Evolutionary conservation across 2,329 filamentous ascomycete genomes (phyloP), one percentile per base, ranked within the genome.

Genomic region (Chalara sp.): DNA sequence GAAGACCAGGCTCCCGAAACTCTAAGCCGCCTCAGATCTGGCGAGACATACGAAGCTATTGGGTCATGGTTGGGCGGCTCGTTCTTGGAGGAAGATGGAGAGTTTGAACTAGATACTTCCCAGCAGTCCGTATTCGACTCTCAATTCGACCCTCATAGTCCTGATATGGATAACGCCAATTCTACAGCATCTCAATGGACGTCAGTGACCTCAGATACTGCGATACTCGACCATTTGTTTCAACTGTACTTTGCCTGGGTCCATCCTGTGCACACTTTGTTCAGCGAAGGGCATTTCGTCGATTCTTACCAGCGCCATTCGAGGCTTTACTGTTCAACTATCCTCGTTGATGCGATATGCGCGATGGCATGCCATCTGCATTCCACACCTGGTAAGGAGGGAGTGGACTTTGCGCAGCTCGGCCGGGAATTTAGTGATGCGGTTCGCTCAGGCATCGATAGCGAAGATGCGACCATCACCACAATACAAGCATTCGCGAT

Each of bases 201-300:
- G 7, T 46, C 48, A 11, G 63, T 67, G 28, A 63, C 58, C 2
- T 46, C 51, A 5, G 59, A 66, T 32, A 32, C 48, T 4, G 47
- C 51, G 1, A 44, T 64, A 12, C 40, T 66, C 21, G 52, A 66
- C 29, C 65, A 67, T 47, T 51, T 67, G 2, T 61, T 67, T 44
- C 56, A 61, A 32, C 53, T 67, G 12, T 67, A 66, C 46, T 67
- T 67, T 52, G 56, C 61, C 11, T 67, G 65, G 65, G 53, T 67
- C 6, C 65, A 67, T 53, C 65, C 65, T 4, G 59, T 66, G 12
- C 61, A 66, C 47, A 64, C 63, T n/a, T 45, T 66, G 37, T 66
- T 67, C 52, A 59, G 56, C 39, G 63, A 66, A 46, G 57, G 57
- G 11, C 56, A 54, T 46, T 67, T 67, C 46, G 54, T 58, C 8